These are phyloP conservation scores for Candida nemodendra DNA, from an alignment of 805 yeast species.

Conservation along the genomic window DNA sequence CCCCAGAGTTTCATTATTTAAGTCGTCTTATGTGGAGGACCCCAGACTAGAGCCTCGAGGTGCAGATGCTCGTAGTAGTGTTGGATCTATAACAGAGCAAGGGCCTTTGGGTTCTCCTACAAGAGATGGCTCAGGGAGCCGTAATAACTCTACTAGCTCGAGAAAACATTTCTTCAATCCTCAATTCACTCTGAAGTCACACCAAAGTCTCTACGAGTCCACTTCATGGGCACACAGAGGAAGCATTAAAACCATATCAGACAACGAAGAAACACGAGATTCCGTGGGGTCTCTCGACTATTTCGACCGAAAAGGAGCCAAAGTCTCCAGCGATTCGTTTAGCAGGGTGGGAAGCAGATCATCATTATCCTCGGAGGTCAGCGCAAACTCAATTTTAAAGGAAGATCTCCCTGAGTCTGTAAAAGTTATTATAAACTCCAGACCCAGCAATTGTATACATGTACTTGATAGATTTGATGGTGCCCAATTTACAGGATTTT, in stretches of 20 bases:
- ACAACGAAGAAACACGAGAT: conserved; percentile 14
- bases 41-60: neutral
- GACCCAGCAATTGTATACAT: conserved; percentile 25
- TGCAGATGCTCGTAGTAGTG: neutral
- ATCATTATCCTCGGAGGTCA: conserved; percentile 4
- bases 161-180: conserved; percentile 11
- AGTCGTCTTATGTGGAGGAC: conserved; percentile 6
- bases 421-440: conserved; percentile 26
- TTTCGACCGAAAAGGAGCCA: conserved; percentile 11
- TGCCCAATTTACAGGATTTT: conserved; percentile 27
- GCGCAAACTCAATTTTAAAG: conserved; percentile 8
- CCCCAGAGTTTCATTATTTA: conserved; percentile 3
- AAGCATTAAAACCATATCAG: conserved; percentile 1
- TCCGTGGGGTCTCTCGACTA: conserved; percentile 13
- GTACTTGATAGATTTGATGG: conserved; percentile 24
- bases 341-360: conserved; percentile 3
- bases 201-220: conserved; percentile 5
- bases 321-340: conserved; percentile 8
- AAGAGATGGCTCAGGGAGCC: neutral
- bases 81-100: neutral
- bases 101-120: neutral
- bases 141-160: neutral
- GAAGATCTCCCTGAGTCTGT: conserved; percentile 23
- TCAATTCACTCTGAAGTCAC: conserved; percentile 7
- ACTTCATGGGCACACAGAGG: conserved; percentile 1